Evolutionary conservation across 768 basidiomycete species (phyloP).

Genomic region (Pulveroboletus ravenelii): DNA sequence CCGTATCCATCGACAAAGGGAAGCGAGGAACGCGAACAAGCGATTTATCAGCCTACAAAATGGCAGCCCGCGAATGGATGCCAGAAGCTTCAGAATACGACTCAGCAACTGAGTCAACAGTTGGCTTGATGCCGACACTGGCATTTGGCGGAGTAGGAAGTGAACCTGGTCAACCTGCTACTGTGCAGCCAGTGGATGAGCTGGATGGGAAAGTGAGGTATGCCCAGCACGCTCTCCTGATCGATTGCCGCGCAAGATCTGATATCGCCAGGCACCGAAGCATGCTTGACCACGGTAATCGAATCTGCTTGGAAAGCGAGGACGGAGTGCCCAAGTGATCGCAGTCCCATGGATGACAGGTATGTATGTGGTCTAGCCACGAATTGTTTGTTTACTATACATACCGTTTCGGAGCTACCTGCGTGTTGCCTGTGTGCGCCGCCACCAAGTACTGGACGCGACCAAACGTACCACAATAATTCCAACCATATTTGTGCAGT

Average conservation of each 20-base stretch:
- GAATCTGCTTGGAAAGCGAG: background rate
- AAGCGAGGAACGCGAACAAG: slow-evolving; percentile 1
- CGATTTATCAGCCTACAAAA: background rate
- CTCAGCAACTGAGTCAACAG: slow-evolving; percentile 1
- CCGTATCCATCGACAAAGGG: slow-evolving; percentile 1
- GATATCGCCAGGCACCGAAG: background rate
- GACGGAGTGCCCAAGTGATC: background rate
- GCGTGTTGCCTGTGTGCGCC: too few species aligned
- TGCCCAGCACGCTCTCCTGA: too few species aligned
- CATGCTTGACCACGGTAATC: background rate
- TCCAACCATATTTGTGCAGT: too few species aligned
- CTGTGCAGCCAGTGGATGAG: background rate
- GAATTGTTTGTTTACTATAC: too few species aligned
- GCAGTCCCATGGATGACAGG: too few species aligned
- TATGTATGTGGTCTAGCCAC: too few species aligned
- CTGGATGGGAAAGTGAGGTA: background rate
- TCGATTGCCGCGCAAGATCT: background rate
- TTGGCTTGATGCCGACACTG: background rate
- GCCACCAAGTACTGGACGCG: too few species aligned
- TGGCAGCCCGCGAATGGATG: background rate
- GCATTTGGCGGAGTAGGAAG: background rate
- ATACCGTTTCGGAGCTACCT: too few species aligned
- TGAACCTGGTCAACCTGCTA: background rate
- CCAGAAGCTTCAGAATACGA: slow-evolving; percentile 1
- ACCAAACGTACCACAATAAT: too few species aligned